A percentile compares a stretch with the other conserved stretches of the same genome.
phyloP scores from a whole-genome alignment of 2,329 filamentous ascomycete genomes.

The Pyricularia pennisetigena region DNA sequence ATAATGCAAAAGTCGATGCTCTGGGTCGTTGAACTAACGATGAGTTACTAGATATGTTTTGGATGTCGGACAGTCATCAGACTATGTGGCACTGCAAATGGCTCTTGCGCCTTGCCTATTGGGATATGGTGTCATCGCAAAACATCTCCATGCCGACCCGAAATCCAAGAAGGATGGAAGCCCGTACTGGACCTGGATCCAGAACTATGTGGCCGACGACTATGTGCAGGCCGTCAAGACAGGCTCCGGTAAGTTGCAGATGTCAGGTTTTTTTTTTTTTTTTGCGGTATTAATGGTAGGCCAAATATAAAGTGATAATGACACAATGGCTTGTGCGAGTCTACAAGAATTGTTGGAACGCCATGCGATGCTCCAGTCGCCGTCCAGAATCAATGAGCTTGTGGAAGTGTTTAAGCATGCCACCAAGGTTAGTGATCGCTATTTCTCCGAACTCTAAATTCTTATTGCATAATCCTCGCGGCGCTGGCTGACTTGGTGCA shows the following conservation, averaged over 20 bases:
- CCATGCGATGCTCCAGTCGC: constrained; percentile 63
- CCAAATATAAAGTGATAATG: not conserved
- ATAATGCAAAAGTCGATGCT: not conserved
- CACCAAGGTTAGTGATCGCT: constrained; percentile 53
- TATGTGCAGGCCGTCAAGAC: constrained; percentile 63
- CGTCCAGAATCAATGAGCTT: constrained; percentile 68
- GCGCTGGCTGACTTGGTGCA: constrained; percentile 12
- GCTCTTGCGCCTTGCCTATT: constrained; percentile 79
- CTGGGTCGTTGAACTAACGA: constrained; percentile 19
- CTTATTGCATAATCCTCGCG: not conserved
- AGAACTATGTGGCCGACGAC: constrained; percentile 77
- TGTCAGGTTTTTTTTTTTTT: not conserved
- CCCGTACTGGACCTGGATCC: constrained; percentile 81
- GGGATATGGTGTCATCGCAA: constrained; percentile 77
- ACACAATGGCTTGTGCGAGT: not conserved
- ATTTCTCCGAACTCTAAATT: not conserved
- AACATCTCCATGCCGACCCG: constrained; percentile 54
- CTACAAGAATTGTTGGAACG: constrained; percentile 64
- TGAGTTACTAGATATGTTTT: constrained; percentile 53
- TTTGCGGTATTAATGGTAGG: not conserved
- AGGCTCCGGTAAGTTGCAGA: constrained; percentile 49
- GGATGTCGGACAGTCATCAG: constrained; percentile 77
- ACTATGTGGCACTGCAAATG: constrained; percentile 80
- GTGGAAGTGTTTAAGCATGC: constrained; percentile 77
- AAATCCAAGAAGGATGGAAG: constrained; percentile 56